Conservation (phyloP, 352 stramenopile species). For the Globisporangium yorkense region DNA sequence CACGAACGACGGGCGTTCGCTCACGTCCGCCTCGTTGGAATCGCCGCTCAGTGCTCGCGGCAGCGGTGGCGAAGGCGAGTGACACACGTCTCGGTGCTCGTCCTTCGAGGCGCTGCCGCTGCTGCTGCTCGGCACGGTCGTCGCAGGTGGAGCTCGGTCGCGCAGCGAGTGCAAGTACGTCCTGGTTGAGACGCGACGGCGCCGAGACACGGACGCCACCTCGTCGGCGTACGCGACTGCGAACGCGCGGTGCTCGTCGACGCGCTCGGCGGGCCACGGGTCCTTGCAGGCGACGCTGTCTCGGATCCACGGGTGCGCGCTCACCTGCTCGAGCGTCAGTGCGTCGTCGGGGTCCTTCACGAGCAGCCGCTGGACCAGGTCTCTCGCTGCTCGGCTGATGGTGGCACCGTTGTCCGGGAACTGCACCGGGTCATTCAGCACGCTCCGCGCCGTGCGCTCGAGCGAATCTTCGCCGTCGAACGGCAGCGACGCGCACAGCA, state of each 20-base stretch:
- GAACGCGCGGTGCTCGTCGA: constrained; percentile 41
- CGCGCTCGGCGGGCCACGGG: constrained; percentile 34
- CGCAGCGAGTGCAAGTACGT: constrained; percentile 13
- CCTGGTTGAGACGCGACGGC: constrained; percentile 13
- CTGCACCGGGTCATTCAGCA: constrained; percentile 23
- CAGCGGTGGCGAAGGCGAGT: not conserved
- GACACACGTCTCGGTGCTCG: constrained; percentile 9
- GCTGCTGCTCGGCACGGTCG: not conserved
- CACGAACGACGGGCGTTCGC: constrained; percentile 62
- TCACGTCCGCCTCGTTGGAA: constrained; percentile 9
- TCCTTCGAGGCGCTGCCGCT: constrained; percentile 4
- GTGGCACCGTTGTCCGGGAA: constrained; percentile 17
- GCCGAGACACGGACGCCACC: constrained; percentile 24
- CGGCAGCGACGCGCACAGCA: constrained; percentile 57
- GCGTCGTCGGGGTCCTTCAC: constrained; percentile 37
- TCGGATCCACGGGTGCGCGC: constrained; percentile 63
- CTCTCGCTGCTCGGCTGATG: constrained; percentile 56
- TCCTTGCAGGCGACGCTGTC: constrained; percentile 34
- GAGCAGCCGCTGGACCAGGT: constrained; percentile 55
- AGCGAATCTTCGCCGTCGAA: constrained; percentile 21
- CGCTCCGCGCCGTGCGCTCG: constrained; percentile 26
- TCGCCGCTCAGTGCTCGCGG: not conserved
- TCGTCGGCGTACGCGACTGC: constrained; percentile 36
- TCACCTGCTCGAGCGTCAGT: constrained; percentile 59
- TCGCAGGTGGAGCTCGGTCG: constrained; percentile 1